These are phyloP conservation scores for Trichoderma sp. DNA, from an alignment of 2,329 filamentous ascomycete genomes.

Conservation along the genomic window DNA sequence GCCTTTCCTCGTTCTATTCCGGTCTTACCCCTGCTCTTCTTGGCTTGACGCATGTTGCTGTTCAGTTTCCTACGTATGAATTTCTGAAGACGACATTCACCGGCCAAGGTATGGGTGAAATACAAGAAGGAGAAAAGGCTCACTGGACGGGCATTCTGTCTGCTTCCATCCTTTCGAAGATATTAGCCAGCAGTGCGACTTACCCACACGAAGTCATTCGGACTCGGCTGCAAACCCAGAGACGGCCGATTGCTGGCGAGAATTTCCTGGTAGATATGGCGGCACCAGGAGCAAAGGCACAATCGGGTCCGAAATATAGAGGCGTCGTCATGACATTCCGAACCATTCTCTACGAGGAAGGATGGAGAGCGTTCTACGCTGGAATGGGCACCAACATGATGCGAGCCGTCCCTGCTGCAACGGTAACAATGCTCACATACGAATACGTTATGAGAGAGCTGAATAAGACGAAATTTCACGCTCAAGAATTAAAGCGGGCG, in stretches of 20 bases:
- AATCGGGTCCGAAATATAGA: constrained; percentile 61
- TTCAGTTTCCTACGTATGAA: constrained; percentile 96
- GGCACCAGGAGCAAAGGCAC: constrained; percentile 33
- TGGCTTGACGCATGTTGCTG: constrained; percentile 91
- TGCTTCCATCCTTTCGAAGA: constrained; percentile 91
- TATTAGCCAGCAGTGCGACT: constrained; percentile 90
- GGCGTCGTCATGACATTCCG: constrained; percentile 82
- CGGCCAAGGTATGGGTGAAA: constrained; percentile 81
- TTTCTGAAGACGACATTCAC: constrained; percentile 90
- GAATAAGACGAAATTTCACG: constrained; percentile 49
- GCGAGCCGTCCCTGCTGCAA: constrained; percentile 89
- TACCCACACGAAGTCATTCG: constrained; percentile 97
- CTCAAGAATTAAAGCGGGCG: constrained; percentile 40
- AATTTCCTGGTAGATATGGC: constrained; percentile 51
- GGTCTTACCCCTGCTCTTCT: constrained; percentile 90
- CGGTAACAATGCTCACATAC: constrained; percentile 97
- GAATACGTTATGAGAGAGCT: constrained; percentile 71
- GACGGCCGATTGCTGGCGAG: constrained; percentile 65
- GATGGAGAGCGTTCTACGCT: constrained; percentile 95
- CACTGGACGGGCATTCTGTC: constrained; percentile 84
- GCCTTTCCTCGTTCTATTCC: constrained; percentile 89
- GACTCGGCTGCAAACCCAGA: constrained; percentile 91
- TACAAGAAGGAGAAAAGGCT: constrained; percentile 50
- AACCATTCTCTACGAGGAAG: constrained; percentile 86
- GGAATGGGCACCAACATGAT: constrained; percentile 98